Base-by-base conservation (phyloP, 768 basidiomycete species). In the Pleurotus giganteus region DNA sequence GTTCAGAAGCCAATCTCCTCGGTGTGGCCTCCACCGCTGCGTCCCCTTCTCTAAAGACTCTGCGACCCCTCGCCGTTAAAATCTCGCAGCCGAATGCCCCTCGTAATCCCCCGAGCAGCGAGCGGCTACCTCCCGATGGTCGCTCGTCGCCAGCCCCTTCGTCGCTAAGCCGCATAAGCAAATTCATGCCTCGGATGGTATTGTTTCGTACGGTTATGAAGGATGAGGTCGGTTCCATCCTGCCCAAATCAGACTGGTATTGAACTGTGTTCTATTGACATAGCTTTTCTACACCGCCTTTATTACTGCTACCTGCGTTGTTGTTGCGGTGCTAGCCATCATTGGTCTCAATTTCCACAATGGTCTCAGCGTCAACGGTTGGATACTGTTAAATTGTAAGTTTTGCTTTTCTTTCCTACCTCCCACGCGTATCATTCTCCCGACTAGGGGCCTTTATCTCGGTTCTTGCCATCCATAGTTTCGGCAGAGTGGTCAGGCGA, bases 351-450 rank as follows among this genome's bases (percentile, higher is more conserved):
- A 74, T 56, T 69, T 75, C 53, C 67, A 74, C 37, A 73, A 75
- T 37, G 68, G 74, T 2, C 68, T 83, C 28, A 74, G 73, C 26
- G 69, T 80, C 13, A 71, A 72, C 5, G 71, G 74, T 15, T 87
- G 84, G 84, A 72, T 84, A 54, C 67, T 68, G 8, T 52, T 83
- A 15, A 80, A 81, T 59, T 86, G 85, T 84, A 63, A 58, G 79
- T 65, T 29, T 1, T 49, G 52, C 32, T 23, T 36, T 41, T 13
- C 24, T 15, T 23, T 15, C 36, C 5, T 15, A n/a, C 12, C 37
- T 27, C 51, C 7, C 60, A 29, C 58, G 61, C 41, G 57, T 47
- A 39, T 50, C 41, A 41, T 36, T 37, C 31, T 2, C 61, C 13
- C 17, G 23, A 43, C 17, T 13, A 85, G 84, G 82, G 84, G 72